These are phyloP conservation scores for Parascedosporium putredinis DNA, from an alignment of 2,329 filamentous ascomycete species.

Conservation along the genomic window DNA sequence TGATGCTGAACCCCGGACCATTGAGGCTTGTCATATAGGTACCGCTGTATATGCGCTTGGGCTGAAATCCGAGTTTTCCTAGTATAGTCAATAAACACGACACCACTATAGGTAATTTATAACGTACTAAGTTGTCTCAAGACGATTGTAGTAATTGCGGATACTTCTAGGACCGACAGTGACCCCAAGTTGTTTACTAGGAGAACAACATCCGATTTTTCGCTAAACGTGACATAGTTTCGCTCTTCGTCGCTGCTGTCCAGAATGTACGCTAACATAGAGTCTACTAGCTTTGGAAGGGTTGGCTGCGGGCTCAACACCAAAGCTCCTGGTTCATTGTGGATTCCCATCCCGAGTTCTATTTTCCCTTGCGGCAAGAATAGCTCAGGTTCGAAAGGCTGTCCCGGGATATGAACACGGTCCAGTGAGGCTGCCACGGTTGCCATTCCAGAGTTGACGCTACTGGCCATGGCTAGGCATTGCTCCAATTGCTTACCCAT, in stretches of 20 bases:
- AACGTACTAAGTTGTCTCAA: too few species aligned
- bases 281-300: constrained; percentile 38
- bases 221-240: constrained; percentile 39
- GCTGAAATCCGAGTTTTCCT: too few species aligned
- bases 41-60: constrained; percentile 34
- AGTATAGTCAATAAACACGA: too few species aligned
- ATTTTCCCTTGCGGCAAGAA: constrained; percentile 39
- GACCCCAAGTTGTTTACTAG: constrained; percentile 51
- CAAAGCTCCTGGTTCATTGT: constrained; percentile 54
- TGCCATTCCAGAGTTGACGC: too few species aligned
- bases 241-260: constrained; percentile 42
- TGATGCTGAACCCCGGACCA: constrained; percentile 60
- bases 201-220: constrained; percentile 38
- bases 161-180: constrained; percentile 45
- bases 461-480: too few species aligned
- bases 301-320: constrained; percentile 42
- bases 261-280: constrained; percentile 49
- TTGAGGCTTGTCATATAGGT: constrained; percentile 64
- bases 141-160: constrained; percentile 41
- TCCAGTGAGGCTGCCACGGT: too few species aligned
- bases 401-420: too few species aligned
- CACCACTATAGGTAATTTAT: too few species aligned
- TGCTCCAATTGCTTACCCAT: too few species aligned
- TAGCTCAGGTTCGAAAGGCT: too few species aligned
- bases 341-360: constrained; percentile 56